Base-by-base conservation (phyloP, 352 stramenopile species). In the Phytophthora ramorum region DNA sequence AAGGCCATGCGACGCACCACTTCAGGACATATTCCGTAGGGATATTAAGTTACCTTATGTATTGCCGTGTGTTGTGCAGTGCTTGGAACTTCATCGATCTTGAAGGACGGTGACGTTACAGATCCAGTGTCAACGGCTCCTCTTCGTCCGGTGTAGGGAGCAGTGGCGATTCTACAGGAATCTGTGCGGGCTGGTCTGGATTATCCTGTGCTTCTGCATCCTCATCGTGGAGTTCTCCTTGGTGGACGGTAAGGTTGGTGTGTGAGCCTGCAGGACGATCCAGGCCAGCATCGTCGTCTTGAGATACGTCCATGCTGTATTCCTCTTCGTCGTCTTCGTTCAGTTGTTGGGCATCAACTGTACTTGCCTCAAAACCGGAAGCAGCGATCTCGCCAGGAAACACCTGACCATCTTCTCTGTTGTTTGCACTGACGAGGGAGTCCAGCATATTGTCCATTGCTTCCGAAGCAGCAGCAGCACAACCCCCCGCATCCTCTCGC, bases 21-120 rank as follows among this genome's bases (percentile, higher is more conserved):
- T 22, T 85, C 73, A 8, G 73, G 76, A 2, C 51, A 68, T 9
- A 74, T 82, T 16, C 30, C 51, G 43, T 85, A 79, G 49, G 37
- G 45, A 0, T 61, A 43, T 51, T 51, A 63, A 49, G 17, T 35
- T 35, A 38, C 17, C 19, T 63, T 58, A 60, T 63, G 51, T 60
- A 50, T 67, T 61, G 45, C 40, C 30, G 57, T 56, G 34, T 54
- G 30, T 49, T 26, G n/a, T 32, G 28, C 48, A 40, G 35, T 24
- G 28, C 32, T 16, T 28, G 45, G 38, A 37, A 40, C 4, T 28
- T 28, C 24, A 28, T 28, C 24, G 24, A 28, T 28, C 24, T n/a
- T 6, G 24, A 28, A 28, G 24, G 24, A 28, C 24, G 5, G 38
- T 34, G 37, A 45, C 32, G 52, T 59, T 69, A 69, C 54, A 69